Conservation (phyloP, 768 basidiomycete genomes). For the Lactifluus hygrophoroides region DNA sequence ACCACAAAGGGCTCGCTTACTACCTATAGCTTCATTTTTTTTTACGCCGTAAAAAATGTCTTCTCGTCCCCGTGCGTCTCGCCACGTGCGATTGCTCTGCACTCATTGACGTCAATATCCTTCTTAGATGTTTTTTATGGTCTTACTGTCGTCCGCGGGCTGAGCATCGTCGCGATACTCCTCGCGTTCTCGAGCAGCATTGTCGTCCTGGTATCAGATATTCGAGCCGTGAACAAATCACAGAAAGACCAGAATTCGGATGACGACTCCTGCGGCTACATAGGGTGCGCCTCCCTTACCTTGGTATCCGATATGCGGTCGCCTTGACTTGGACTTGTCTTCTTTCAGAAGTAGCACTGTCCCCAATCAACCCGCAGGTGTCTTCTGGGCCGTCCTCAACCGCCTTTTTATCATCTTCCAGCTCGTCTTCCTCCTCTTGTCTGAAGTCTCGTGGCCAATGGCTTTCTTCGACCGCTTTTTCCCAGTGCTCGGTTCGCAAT, state of each 20-base stretch:
- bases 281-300: slow-evolving; percentile 10
- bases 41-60: slow-evolving; percentile 6
- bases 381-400: slow-evolving; percentile 88
- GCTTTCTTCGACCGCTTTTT: slow-evolving; percentile 77
- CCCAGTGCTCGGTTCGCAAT: slow-evolving; percentile 75
- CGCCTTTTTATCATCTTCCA: slow-evolving; percentile 83
- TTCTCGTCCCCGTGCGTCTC: slow-evolving; percentile 7
- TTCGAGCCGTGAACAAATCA: slow-evolving; percentile 63
- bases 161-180: slow-evolving; percentile 72
- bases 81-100: not conserved
- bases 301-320: not conserved
- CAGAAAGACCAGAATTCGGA: slow-evolving; percentile 31
- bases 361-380: slow-evolving; percentile 83
- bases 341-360: slow-evolving; percentile 62
- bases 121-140: slow-evolving; percentile 54
- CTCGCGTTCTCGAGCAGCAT: slow-evolving; percentile 78
- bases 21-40: not conserved
- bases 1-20: not conserved
- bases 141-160: slow-evolving; percentile 67
- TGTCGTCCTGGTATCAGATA: slow-evolving; percentile 61
- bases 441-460: slow-evolving; percentile 76
- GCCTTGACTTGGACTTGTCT: not conserved
- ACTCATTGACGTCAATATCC: not conserved
- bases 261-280: slow-evolving; percentile 31
- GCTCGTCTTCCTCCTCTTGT: slow-evolving; percentile 68